Conservation (phyloP, 805 yeast species). For the Ogataea parapolymorpha region DNA sequence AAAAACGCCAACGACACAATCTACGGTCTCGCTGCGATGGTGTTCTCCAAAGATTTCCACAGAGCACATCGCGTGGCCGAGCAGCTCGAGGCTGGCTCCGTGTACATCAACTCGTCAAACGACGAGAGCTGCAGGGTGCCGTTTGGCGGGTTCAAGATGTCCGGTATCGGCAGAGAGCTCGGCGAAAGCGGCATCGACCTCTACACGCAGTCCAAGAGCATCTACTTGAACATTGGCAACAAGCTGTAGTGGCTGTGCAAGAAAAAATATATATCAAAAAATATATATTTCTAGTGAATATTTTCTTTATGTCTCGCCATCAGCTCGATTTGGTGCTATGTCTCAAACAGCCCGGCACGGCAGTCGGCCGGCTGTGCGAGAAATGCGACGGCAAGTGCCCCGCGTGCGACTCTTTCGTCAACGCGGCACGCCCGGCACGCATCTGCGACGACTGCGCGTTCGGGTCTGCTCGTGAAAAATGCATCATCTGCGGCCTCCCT, state of each 20-base stretch:
- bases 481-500: conserved; percentile 66
- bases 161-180: conserved; percentile 80
- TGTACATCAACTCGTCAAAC: conserved; percentile 68
- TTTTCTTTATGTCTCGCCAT: conserved; percentile 70
- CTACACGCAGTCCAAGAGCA: conserved; percentile 74
- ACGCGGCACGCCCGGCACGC: conserved; percentile 61
- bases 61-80: conserved; percentile 50
- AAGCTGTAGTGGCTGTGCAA: conserved; percentile 18
- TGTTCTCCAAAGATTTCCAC: conserved; percentile 66
- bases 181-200: conserved; percentile 69
- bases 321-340: conserved; percentile 84
- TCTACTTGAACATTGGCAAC: conserved; percentile 50
- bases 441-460: conserved; percentile 85
- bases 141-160: conserved; percentile 76
- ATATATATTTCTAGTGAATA: neutral
- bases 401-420: conserved; percentile 79
- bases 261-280: neutral
- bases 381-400: conserved; percentile 94
- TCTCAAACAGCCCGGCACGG: conserved; percentile 77
- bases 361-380: conserved; percentile 68
- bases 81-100: conserved; percentile 61
- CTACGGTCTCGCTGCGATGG: conserved; percentile 81
- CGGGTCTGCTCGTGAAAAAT: conserved; percentile 59
- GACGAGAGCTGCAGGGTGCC: conserved; percentile 65
- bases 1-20: conserved; percentile 65